Percentiles rank a stretch among this genome's conserved stretches.
Conservation (phyloP, 169 alveolate genomes). For the Cryptosporidium sp. region DNA sequence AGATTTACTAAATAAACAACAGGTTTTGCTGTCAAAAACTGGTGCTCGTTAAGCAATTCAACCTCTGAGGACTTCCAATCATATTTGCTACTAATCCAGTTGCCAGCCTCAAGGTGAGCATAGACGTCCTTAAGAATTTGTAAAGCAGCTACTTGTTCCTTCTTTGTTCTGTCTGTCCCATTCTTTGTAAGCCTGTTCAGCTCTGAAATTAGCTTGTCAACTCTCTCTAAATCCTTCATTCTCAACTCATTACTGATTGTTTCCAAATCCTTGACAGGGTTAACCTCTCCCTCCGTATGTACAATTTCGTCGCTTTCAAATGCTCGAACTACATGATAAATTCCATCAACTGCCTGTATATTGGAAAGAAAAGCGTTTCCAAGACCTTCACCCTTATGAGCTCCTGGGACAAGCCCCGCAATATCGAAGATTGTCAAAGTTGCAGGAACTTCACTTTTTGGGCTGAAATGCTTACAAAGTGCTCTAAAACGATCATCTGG, state of each 20-base stretch:
- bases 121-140: conserved; percentile 90
- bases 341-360: conserved; percentile 98
- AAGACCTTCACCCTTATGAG: conserved; percentile 98
- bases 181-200: conserved; percentile 88
- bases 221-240: conserved; percentile 93
- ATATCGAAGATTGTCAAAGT: conserved; percentile 96
- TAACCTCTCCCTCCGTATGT: conserved; percentile 98
- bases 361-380: conserved; percentile 98
- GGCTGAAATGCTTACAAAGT: conserved; percentile 93
- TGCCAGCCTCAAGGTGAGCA: conserved; percentile 88
- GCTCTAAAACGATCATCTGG: conserved; percentile 95
- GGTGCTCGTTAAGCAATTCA: conserved; percentile 90
- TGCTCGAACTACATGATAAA: conserved; percentile 98
- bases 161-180: conserved; percentile 90
- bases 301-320: conserved; percentile 96
- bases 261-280: conserved; percentile 97
- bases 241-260: conserved; percentile 95
- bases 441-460: conserved; percentile 96
- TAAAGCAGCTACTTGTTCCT: conserved; percentile 92
- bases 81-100: conserved; percentile 88
- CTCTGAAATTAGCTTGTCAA: conserved; percentile 90
- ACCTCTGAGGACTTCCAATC: conserved; percentile 94
- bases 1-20: conserved; percentile 97
- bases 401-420: conserved; percentile 99
- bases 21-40: conserved; percentile 98